These are phyloP conservation scores for Penicillium hesseltinei DNA, from an alignment of 2,329 filamentous ascomycete species.

Conservation along the genomic window DNA sequence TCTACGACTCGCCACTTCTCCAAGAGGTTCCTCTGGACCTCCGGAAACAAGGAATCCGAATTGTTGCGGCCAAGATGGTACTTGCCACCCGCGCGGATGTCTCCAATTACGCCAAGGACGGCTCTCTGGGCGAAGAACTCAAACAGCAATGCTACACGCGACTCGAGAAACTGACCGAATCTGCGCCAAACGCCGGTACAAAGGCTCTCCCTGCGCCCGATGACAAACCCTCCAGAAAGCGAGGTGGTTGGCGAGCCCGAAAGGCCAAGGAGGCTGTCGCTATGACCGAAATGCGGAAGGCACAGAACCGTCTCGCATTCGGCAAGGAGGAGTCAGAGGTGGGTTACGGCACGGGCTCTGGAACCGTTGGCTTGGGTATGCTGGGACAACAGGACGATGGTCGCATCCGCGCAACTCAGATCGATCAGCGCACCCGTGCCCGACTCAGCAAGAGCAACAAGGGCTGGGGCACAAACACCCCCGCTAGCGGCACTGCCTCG, in stretches of 20 bases:
- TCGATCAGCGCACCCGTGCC: conserved; percentile 88
- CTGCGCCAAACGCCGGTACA: conserved; percentile 81
- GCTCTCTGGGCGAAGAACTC: conserved; percentile 77
- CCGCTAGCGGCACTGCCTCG: conserved; percentile 64
- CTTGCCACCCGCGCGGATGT: conserved; percentile 90
- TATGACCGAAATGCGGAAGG: conserved; percentile 94
- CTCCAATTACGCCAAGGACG: conserved; percentile 76
- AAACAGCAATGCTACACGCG: conserved; percentile 79
- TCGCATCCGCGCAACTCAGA: conserved; percentile 80
- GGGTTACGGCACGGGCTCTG: conserved; percentile 82
- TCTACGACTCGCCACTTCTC: conserved; percentile 90
- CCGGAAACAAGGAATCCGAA: conserved; percentile 91
- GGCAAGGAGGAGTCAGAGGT: conserved; percentile 93
- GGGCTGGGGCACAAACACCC: conserved; percentile 76
- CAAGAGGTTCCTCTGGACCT: conserved; percentile 79
- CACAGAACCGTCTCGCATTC: conserved; percentile 93
- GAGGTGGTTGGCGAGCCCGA: conserved; percentile 81
- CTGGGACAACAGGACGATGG: conserved; percentile 86
- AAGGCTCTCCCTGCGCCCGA: conserved; percentile 88
- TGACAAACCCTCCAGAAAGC: conserved; percentile 90
- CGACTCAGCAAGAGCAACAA: conserved; percentile 94
- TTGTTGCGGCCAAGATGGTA: conserved; percentile 88
- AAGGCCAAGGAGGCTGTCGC: conserved; percentile 96
- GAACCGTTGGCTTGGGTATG: conserved; percentile 89
- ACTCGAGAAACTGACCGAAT: conserved; percentile 88